Conservation (phyloP, 345 rosid species). For the Euphorbia pulcherrima region DNA sequence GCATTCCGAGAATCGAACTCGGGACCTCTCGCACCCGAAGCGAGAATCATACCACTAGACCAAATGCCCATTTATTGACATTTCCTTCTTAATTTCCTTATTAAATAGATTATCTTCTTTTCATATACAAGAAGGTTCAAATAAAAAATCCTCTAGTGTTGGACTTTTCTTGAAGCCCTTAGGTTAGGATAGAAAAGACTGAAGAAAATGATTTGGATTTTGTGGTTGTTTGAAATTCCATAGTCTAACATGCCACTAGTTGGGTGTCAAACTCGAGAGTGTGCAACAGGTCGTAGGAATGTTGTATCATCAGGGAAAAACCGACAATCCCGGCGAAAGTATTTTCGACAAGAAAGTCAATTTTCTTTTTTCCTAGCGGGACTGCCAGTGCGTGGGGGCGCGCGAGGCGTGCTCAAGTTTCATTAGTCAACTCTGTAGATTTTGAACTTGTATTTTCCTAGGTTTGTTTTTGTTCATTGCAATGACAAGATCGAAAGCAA, state of each 20-base stretch:
- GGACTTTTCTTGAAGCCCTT: background rate
- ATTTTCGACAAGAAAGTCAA: too few relatives aligned
- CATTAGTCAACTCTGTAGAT: background rate
- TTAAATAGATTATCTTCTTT: background rate
- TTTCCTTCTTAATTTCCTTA: too few relatives aligned
- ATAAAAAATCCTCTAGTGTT: background rate
- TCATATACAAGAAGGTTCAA: background rate
- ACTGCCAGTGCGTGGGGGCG: too few relatives aligned
- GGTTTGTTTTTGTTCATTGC: background rate
- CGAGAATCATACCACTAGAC: conserved; percentile 98
- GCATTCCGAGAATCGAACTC: conserved; percentile 86
- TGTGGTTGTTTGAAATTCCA: background rate
- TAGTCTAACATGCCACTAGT: too few relatives aligned
- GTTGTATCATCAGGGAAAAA: too few relatives aligned
- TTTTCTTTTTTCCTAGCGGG: too few relatives aligned
- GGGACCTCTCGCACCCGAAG: conserved; percentile 97
- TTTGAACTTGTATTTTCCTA: background rate
- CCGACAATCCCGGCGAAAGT: too few relatives aligned
- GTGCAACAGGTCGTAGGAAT: too few relatives aligned
- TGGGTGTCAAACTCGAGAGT: too few relatives aligned
- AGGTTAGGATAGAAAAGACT: background rate
- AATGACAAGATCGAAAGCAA: background rate
- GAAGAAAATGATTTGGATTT: background rate
- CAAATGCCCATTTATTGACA: conserved; percentile 40
- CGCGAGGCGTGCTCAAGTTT: background rate